Base-by-base conservation (phyloP, 768 basidiomycete species). In the Mycena filopes region DNA sequence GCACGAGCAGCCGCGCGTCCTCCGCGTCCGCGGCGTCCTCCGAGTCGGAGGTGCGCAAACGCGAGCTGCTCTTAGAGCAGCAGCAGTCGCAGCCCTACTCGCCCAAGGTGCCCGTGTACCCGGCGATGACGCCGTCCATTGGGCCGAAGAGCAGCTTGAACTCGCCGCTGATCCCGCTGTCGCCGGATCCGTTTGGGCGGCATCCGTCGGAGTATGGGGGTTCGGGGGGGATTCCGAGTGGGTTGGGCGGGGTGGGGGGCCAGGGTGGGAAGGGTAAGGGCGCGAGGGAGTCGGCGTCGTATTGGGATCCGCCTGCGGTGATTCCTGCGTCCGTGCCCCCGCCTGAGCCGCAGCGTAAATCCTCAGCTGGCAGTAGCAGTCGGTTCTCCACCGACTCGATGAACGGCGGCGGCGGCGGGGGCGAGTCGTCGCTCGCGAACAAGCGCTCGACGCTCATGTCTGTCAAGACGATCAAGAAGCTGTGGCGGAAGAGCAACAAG, bases 141-240 rank as follows among this genome's bases (percentile, higher is more conserved):
- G 63, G 63, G 57, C 70, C 73, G 55, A 69, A 64, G 56, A 73
- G 60, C 40, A 63, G 70, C 31, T 65, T 78, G 11, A 82, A 81
- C 43, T 88, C 89, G 2, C 89, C 91, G 23, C 72, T 89, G n/a
- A 91, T 94, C 59, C 93, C 93, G 41, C 80, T 93, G n/a, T 91
- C 92, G 12, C 91, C 93, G 10, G 93, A 94, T 77, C 93, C 93
- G 28, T 94, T 94, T 71, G 88, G 89, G 13, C 84, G 92, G 28
- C 89, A 85, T 70, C 82, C 92, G 33, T 92, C 91, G 55, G 66
- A 16, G 62, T 69, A 26, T 66, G 60, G 21, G 57, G 66, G 45
- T 42, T 70, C 41, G 6, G 11, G 28, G 2, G 23, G 21, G 28
- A 8, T 11, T 2, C 12, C 28, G 21, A 28, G 23, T 25, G 43